Percentiles rank a stretch among this genome's conserved stretches.
These are phyloP conservation scores for Neolecta irregularis DNA, from an alignment of 1,139 yeast species.

Conservation along the genomic window DNA sequence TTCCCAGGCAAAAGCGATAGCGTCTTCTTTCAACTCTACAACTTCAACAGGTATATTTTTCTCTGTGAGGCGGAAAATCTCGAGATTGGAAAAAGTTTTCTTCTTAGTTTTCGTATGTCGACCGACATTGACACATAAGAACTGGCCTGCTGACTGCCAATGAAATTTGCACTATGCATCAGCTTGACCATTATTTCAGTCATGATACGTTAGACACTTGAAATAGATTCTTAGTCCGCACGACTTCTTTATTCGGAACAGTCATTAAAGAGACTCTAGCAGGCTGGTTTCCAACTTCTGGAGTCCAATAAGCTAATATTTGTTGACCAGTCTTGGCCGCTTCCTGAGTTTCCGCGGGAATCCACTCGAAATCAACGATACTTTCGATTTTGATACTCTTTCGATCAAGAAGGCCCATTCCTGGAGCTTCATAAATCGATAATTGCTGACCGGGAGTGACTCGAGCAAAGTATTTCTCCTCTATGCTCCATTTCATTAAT, in stretches of 20 bases:
- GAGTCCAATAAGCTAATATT: constrained; percentile 88
- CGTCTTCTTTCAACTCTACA: constrained; percentile 80
- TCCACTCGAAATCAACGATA: constrained; percentile 84
- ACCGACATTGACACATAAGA: constrained; percentile 85
- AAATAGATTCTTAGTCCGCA: constrained; percentile 85
- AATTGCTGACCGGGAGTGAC: constrained; percentile 77
- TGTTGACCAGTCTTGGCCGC: constrained; percentile 38
- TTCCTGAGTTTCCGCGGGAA: constrained; percentile 71
- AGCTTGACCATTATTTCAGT: too few relatives aligned
- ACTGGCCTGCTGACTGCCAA: constrained; percentile 86
- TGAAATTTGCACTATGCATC: constrained; percentile 76
- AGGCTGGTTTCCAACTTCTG: constrained; percentile 81
- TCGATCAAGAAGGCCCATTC: constrained; percentile 68
- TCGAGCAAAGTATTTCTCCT: constrained; percentile 90
- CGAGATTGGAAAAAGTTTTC: constrained; percentile 80
- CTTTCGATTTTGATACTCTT: constrained; percentile 75
- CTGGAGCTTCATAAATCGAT: constrained; percentile 63
- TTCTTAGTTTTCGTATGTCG: constrained; percentile 82
- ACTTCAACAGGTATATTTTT: constrained; percentile 91
- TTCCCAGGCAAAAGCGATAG: constrained; percentile 88
- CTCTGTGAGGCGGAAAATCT: constrained; percentile 75
- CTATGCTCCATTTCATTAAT: constrained; percentile 86
- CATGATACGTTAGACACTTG: constrained; percentile 92
- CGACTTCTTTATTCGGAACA: constrained; percentile 63
- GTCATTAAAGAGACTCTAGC: constrained; percentile 90